These are phyloP conservation scores for Senecio squalidus DNA, from an alignment of 140 eudicot species.

Conservation along the genomic window DNA sequence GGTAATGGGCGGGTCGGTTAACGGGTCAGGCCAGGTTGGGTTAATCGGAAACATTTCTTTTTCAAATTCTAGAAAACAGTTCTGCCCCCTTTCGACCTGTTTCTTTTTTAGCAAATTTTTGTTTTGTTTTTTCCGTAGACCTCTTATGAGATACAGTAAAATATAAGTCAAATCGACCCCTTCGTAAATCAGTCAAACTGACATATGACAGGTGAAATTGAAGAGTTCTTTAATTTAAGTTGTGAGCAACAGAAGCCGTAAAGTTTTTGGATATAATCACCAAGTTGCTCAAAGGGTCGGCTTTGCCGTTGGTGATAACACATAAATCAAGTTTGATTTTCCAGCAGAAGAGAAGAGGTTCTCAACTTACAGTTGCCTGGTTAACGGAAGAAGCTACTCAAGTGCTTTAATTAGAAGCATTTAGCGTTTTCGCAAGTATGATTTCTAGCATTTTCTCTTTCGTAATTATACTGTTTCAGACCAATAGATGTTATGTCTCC, in stretches of 20 bases:
- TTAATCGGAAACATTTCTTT: not conserved
- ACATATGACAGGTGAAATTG: conserved; percentile 13
- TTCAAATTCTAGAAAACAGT: too few relatives aligned
- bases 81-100: too few relatives aligned
- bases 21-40: not conserved
- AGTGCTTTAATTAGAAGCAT: conserved; percentile 30
- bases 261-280: conserved; percentile 19
- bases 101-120: too few relatives aligned
- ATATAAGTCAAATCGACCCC: too few relatives aligned
- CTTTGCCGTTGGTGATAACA: conserved; percentile 6
- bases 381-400: conserved; percentile 16
- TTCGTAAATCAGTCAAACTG: not conserved
- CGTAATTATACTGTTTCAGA: conserved; percentile 10
- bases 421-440: conserved; percentile 25
- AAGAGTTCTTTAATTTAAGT: conserved; percentile 18
- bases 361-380: conserved; percentile 16
- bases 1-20: conserved; percentile 7
- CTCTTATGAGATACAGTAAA: too few relatives aligned
- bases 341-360: conserved; percentile 8
- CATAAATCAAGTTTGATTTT: not conserved
- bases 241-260: conserved; percentile 20
- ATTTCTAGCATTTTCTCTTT: conserved; percentile 13
- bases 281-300: conserved; percentile 1
- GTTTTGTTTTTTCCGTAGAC: not conserved
- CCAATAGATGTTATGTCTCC: conserved; percentile 13